These are phyloP conservation scores for Boletellus emodensis DNA, from an alignment of 768 basidiomycete genomes.

Conservation along the genomic window DNA sequence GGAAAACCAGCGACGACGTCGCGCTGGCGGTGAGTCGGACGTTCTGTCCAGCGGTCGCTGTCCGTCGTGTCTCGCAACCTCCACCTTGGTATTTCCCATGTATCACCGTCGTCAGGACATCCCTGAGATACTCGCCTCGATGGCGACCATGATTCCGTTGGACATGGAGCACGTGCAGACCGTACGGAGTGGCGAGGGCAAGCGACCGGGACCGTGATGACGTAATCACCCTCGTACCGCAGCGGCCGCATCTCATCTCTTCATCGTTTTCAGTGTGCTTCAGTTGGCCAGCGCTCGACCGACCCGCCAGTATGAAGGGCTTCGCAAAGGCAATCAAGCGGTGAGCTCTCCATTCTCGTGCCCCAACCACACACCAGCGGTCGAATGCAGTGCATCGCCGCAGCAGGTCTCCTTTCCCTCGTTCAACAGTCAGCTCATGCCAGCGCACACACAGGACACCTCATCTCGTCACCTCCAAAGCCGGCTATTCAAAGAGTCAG, in stretches of 20 bases:
- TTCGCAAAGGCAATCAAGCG: slow-evolving; percentile 73
- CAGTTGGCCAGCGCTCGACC: not conserved
- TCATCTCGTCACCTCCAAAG: slow-evolving; percentile 80
- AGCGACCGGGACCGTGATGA: slow-evolving; percentile 4
- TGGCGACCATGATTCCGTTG: too few species aligned
- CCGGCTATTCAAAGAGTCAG: slow-evolving; percentile 92
- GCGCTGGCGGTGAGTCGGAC: too few species aligned
- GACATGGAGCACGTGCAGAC: too few species aligned
- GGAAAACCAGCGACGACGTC: too few species aligned
- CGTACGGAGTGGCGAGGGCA: too few species aligned
- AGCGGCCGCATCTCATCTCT: not conserved
- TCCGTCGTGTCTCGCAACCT: too few species aligned
- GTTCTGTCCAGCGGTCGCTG: too few species aligned
- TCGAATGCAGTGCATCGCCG: not conserved
- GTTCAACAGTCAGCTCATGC: slow-evolving; percentile 7
- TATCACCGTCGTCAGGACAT: too few species aligned
- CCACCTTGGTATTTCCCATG: too few species aligned
- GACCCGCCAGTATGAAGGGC: slow-evolving; percentile 66
- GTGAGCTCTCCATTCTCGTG: slow-evolving; percentile 36
- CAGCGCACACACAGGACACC: slow-evolving; percentile 61
- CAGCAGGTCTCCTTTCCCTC: slow-evolving; percentile 4
- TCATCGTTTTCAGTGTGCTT: not conserved
- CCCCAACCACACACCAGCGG: not conserved
- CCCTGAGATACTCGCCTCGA: too few species aligned
- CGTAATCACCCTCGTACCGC: slow-evolving; percentile 12